phyloP scores from a whole-genome alignment of 2,329 filamentous ascomycete species.

The Penicillium sp. region DNA sequence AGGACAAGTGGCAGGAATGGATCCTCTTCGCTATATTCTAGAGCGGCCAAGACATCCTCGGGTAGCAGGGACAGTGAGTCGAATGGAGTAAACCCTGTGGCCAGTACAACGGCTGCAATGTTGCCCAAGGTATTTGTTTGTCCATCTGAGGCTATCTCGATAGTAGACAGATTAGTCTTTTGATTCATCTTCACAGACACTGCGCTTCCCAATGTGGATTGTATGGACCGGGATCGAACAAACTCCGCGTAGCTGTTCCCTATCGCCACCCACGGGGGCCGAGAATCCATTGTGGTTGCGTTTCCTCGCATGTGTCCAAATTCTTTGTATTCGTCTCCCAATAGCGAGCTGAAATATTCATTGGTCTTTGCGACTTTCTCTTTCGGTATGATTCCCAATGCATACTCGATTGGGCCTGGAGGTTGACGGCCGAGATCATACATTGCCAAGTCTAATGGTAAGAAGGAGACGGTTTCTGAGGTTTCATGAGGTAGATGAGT shows the following conservation, averaged over 20 bases:
- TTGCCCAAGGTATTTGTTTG: constrained; percentile 51
- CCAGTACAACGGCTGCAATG: constrained; percentile 68
- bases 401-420: constrained; percentile 59
- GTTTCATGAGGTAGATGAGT: constrained; percentile 43
- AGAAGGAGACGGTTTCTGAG: constrained; percentile 51
- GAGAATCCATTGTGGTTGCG: constrained; percentile 43
- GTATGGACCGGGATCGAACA: constrained; percentile 65
- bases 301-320: constrained; percentile 39
- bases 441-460: constrained; percentile 71
- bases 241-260: constrained; percentile 74
- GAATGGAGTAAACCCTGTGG: constrained; percentile 72
- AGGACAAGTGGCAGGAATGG: constrained; percentile 64
- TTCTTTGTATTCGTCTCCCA: constrained; percentile 49
- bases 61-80: constrained; percentile 67
- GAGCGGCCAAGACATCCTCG: constrained; percentile 52
- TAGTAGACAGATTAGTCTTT: constrained; percentile 5
- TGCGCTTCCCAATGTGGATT: constrained; percentile 48
- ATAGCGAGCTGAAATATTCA: constrained; percentile 43
- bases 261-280: constrained; percentile 67
- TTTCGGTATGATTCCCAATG: constrained; percentile 63
- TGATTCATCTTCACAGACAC: constrained; percentile 10
- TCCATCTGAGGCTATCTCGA: constrained; percentile 43
- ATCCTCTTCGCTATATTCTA: constrained; percentile 60
- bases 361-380: constrained; percentile 60
- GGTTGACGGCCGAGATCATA: constrained; percentile 69